Evolutionary conservation across 2,329 filamentous ascomycete species (phyloP).

Genomic region (Samsoniella hepiali): DNA sequence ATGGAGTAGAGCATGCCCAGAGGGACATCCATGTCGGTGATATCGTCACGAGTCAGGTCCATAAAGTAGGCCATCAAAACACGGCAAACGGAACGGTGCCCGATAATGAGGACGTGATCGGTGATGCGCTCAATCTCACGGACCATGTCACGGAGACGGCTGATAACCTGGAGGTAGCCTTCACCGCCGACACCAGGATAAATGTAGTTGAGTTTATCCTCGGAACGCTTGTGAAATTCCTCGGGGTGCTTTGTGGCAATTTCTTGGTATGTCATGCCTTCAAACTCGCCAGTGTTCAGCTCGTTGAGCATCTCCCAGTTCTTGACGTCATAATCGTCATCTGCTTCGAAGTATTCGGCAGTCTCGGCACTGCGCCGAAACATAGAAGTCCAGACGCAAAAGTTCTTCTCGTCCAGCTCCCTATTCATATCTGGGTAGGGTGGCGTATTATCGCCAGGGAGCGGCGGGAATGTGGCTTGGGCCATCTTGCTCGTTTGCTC

Average conservation of each 20-base stretch:
- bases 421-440: slow-evolving; percentile 82
- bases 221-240: slow-evolving; percentile 75
- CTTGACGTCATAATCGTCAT: slow-evolving; percentile 95
- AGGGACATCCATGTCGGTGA: slow-evolving; percentile 91
- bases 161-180: slow-evolving; percentile 95
- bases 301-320: slow-evolving; percentile 98
- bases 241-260: slow-evolving; percentile 76
- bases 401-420: slow-evolving; percentile 76
- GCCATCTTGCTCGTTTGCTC: slow-evolving; percentile 76
- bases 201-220: slow-evolving; percentile 91
- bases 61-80: slow-evolving; percentile 97
- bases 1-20: slow-evolving; percentile 92
- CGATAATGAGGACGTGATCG: slow-evolving; percentile 88
- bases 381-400: slow-evolving; percentile 99
- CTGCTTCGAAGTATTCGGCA: slow-evolving; percentile 80
- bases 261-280: slow-evolving; percentile 91
- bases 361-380: slow-evolving; percentile 85
- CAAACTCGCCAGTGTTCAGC: slow-evolving; percentile 87
- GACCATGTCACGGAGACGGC: slow-evolving; percentile 90
- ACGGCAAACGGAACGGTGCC: slow-evolving; percentile 86
- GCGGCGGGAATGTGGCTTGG: slow-evolving; percentile 80
- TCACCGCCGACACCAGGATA: slow-evolving; percentile 95
- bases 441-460: slow-evolving; percentile 86
- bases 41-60: slow-evolving; percentile 83
- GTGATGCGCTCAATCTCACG: slow-evolving; percentile 96